Evolutionary conservation across 1,284 basidiomycete genomes (phyloP).

Genomic region (Rhodotorula sp.): DNA sequence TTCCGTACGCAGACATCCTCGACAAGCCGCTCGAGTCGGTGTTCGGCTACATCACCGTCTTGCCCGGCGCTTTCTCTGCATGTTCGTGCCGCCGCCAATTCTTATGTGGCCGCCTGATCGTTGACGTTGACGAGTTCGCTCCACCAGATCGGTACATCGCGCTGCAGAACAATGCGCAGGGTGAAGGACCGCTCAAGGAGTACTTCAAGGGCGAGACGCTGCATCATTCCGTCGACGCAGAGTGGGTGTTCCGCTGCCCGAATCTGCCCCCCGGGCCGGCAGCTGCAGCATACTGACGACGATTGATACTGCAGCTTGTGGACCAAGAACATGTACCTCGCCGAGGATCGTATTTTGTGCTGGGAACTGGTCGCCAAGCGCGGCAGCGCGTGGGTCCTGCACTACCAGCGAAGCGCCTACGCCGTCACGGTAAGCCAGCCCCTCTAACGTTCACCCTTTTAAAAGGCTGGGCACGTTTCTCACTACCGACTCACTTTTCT

Average conservation of each 20-base stretch:
- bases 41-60: constrained; percentile 78
- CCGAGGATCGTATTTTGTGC: constrained; percentile 69
- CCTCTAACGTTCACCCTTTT: constrained; percentile 54
- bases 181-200: constrained; percentile 59
- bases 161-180: constrained; percentile 75
- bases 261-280: too few species aligned
- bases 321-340: constrained; percentile 93
- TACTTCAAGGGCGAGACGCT: constrained; percentile 89
- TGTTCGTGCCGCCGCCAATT: too few species aligned
- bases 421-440: constrained; percentile 78
- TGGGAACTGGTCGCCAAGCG: constrained; percentile 93
- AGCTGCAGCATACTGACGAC: neutral
- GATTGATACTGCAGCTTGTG: neutral
- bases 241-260: constrained; percentile 13
- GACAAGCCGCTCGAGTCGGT: constrained; percentile 79
- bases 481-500: neutral
- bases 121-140: constrained; percentile 4
- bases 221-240: constrained; percentile 46
- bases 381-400: constrained; percentile 79
- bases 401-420: constrained; percentile 90
- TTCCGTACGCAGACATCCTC: constrained; percentile 47
- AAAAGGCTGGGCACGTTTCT: neutral
- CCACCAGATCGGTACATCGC: constrained; percentile 65
- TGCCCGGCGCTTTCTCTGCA: constrained; percentile 54
- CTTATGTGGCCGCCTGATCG: too few species aligned